Base-by-base conservation (phyloP, 108 stramenopile genomes). In the Aureococcus anophagefferens region DNA sequence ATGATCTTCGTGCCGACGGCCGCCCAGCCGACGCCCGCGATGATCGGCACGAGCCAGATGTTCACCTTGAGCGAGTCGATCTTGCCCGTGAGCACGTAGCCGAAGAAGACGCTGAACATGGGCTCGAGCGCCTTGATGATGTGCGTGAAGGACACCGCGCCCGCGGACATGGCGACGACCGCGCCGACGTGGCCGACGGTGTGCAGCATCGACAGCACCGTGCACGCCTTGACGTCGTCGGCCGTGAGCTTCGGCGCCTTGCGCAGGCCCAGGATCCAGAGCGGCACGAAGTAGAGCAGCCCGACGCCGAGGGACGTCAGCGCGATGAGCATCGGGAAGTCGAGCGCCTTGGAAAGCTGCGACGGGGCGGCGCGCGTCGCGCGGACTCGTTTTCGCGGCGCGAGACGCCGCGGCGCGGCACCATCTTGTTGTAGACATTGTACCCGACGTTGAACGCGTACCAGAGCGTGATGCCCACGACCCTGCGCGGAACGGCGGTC, bases 111-210 rank as follows among this genome's bases (percentile, higher is more conserved):
- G 35, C 94, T 92, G 77, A 97, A 95, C 63, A 89, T 90, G 28
- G 96, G 96, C 81, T 97, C 96, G 73, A 89, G 89, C 32, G 96
- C 96, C 83, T 97, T 97, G 68, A 97, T 94, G 74, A 97, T 95
- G 76, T 97, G 96, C 33, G 93, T 91, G 76, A 97, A 97, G 73
- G 89, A 90, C 33, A 97, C 96, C 67, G 93, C 92, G 25, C 94
- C 96, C 36, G 93, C 94, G 72, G 91, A 92, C 67, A 94, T 89
- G 68, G 76, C 74, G 28, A 89, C 68, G 45, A 89, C 87, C 13
- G 87, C 86, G 21, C 78, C 79, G 30, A 89, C 69, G 59, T 88
- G 87, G 14, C 80, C 84, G 15, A 80, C 69, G 13, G 87, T 76
- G 62, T 87, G 87, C 45, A 87, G 78, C 30, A 85, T 64, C 5